Evolutionary conservation across 805 yeast genomes (phyloP).

Genomic region (Citeromyces nyonsensis): DNA sequence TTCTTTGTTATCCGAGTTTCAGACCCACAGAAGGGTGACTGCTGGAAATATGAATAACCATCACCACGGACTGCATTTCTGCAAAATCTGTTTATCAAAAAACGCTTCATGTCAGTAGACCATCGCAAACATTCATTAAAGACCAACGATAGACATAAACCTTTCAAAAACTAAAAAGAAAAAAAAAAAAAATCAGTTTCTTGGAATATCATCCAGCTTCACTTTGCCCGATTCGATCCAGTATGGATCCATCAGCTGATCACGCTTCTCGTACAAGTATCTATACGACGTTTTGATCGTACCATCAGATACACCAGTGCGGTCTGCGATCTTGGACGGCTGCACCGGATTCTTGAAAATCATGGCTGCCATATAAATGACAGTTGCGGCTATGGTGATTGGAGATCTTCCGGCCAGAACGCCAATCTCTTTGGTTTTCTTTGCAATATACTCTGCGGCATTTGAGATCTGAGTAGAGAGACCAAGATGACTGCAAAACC

Average conservation of each 20-base stretch:
- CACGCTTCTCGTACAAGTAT: conserved; percentile 60
- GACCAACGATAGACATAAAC: too few relatives aligned
- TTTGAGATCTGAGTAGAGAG: conserved; percentile 71
- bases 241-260: conserved; percentile 55
- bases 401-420: conserved; percentile 95
- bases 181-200: not conserved
- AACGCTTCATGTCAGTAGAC: too few relatives aligned
- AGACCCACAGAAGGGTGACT: too few relatives aligned
- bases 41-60: too few relatives aligned
- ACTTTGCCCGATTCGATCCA: conserved; percentile 65
- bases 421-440: conserved; percentile 79
- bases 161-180: too few relatives aligned
- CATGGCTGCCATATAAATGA: conserved; percentile 85
- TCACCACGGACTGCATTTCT: too few relatives aligned
- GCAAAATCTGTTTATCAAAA: too few relatives aligned
- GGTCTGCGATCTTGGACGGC: conserved; percentile 75
- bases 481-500: conserved; percentile 93
- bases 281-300: conserved; percentile 89
- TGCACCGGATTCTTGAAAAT: conserved; percentile 67
- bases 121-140: too few relatives aligned
- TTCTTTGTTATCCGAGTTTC: too few relatives aligned
- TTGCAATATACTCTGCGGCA: conserved; percentile 87
- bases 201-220: conserved; percentile 22
- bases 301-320: conserved; percentile 93
- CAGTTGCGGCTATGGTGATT: conserved; percentile 94